Conservation (phyloP, 2,329 filamentous ascomycete species). For the Cytospora piceae region DNA sequence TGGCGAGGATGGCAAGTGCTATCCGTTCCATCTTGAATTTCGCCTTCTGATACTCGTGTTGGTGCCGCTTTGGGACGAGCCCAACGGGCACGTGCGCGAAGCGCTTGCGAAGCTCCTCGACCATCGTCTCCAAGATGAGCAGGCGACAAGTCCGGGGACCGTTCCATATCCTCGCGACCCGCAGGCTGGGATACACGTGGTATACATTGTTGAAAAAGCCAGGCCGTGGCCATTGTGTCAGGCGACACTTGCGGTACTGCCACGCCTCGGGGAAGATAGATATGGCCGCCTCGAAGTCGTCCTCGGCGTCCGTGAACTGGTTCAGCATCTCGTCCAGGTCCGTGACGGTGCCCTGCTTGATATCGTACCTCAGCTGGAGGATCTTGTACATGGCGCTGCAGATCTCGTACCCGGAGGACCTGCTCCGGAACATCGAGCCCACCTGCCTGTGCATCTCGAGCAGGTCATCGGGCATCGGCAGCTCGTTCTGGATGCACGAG, state of each 20-base stretch:
- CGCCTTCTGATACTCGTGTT: constrained; percentile 42
- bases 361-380: constrained; percentile 52
- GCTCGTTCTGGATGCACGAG: constrained; percentile 54
- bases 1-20: constrained; percentile 49
- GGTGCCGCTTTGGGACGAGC: constrained; percentile 22
- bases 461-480: constrained; percentile 53
- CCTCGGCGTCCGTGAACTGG: constrained; percentile 45
- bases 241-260: constrained; percentile 47
- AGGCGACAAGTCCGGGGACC: constrained; percentile 50
- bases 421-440: constrained; percentile 39
- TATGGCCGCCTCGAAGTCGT: constrained; percentile 47
- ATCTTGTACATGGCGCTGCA: constrained; percentile 50
- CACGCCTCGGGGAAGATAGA: constrained; percentile 45
- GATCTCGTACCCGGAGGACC: constrained; percentile 48
- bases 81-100: constrained; percentile 30
- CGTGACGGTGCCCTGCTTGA: constrained; percentile 43
- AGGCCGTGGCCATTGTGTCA: constrained; percentile 43
- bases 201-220: constrained; percentile 48
- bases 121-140: constrained; percentile 52
- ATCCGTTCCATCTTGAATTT: constrained; percentile 46
- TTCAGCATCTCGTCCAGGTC: constrained; percentile 48
- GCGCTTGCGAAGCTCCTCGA: constrained; percentile 46
- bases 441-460: constrained; percentile 51
- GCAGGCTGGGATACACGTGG: constrained; percentile 51
- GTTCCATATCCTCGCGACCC: constrained; percentile 53